Base-by-base conservation (phyloP, 2,329 filamentous ascomycete genomes). In the Ceratocystis ficicola region DNA sequence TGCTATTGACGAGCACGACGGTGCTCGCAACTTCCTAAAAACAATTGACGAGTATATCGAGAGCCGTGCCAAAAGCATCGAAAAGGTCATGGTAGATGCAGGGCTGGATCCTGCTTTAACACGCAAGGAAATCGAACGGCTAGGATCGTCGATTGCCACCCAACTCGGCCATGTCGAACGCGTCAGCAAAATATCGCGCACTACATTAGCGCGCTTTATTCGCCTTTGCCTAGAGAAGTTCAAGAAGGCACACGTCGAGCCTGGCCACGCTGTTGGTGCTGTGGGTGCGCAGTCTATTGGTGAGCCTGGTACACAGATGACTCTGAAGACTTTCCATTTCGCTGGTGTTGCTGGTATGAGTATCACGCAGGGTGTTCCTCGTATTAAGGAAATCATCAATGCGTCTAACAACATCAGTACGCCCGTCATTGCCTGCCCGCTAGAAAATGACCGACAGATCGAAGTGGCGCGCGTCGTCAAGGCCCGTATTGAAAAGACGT, bases 351-450 rank as follows among this genome's bases (percentile, higher is more conserved):
- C 94, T 55, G 93, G 93, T 75, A 97, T 99, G 94, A 96, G 90
- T 82, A 96, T 99, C 73, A 99, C 94, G 0, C 90, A 96, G 73
- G 94, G 94, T 89, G 94, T 99, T 5, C 94, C 94, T 1, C 93
- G 94, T 86, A 99, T 99, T 79, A 99, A 99, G 78, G 94, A 99
- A 80, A 99, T 99, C 70, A 99, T 99, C 85, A 99, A 99, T 77
- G 94, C 94, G 5, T 96, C 91, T 7, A 95, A 91, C 74, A 80
- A 81, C 62, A 99, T 99, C 76, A 95, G 89, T 74, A 99, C 94
- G 0, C 94, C 94, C 0, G 88, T 99, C 73, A 95, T 99, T 70
- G 86, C 84, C 5, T 97, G 94, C 72, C 87, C 89, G 3, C 80
- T 97, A 4, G 82, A 90, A 69, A 94, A 91, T 72, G 84, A 86